Base-by-base conservation (phyloP, 2,329 filamentous ascomycete genomes). In the Periconia digitata region DNA sequence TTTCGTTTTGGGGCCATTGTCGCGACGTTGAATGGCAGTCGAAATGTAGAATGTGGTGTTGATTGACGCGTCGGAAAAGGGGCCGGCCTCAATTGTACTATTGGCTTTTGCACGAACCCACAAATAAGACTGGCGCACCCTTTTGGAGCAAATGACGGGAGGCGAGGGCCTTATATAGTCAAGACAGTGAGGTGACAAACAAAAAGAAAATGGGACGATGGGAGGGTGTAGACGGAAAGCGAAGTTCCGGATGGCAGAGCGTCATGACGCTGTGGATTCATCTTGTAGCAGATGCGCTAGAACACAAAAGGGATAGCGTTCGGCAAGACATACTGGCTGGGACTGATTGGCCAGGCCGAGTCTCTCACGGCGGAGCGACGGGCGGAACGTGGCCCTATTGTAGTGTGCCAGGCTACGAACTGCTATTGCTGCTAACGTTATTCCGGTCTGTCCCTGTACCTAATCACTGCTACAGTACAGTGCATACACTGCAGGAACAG, bases 1-100 rank as follows among this genome's bases (percentile, higher is more conserved):
- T 63, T 63, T 44, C 49, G 56, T 54, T 61, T 64, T 29, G 63
- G 50, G 18, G 67, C 47, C 67, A 71, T 70, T 7, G 43, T 51
- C 24, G 22, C 29, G 20, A 38, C 34, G 23, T 38, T 38, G 15
- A 40, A 40, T 2, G 8, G 8, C 24, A 12, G 27, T 10, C n/a
- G 24, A 6, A 12, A 27, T 27, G 27, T 15, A 32, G 27, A 32
- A 4, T 32, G 6, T 12, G n/a, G n/a, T 32, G 27, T 32, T 32
- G 12, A 32, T 17, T 20, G 18, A 22, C 6, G 18, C 18, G 37
- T 12, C 8, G 23, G 21, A 44, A 44, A 38, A 34, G 42, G 42
- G 42, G 8, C n/a, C 27, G 29, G 15, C 41, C 15, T 20, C 16
- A 13, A 35, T 22, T 21, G 8, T 22, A 16, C 18, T 5, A 39